Percentiles rank a stretch among this genome's conserved stretches.
phyloP scores from a whole-genome alignment of 2,329 filamentous ascomycete genomes.

The Ascosphaera aggregata region DNA sequence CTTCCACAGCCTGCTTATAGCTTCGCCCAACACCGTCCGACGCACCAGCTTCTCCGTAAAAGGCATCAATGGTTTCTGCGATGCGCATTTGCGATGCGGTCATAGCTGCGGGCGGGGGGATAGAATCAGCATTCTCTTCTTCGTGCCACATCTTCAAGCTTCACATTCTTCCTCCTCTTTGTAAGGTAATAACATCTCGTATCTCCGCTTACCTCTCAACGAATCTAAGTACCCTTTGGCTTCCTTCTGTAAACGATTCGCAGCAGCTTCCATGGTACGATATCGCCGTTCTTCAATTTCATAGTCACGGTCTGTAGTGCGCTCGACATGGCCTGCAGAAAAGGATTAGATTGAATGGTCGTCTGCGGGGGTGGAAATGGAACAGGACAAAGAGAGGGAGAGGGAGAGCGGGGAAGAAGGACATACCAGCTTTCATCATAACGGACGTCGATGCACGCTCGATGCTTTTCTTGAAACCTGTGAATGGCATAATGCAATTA shows the following conservation, averaged over 20 bases:
- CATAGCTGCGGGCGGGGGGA: constrained; percentile 52
- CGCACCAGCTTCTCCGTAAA: constrained; percentile 90
- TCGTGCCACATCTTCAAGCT: not conserved
- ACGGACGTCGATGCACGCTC: constrained; percentile 98
- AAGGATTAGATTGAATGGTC: not conserved
- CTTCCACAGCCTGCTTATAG: constrained; percentile 96
- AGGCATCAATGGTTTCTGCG: constrained; percentile 96
- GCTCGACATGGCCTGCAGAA: constrained; percentile 65
- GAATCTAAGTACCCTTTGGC: constrained; percentile 96
- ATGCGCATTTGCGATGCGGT: constrained; percentile 98
- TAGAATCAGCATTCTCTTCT: constrained; percentile 1
- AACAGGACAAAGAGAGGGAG: not conserved
- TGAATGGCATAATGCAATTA: not conserved
- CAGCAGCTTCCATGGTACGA: constrained; percentile 89
- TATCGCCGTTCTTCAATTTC: constrained; percentile 96
- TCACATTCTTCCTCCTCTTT: no score
- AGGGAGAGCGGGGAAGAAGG: constrained; percentile 2
- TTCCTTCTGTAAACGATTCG: constrained; percentile 82
- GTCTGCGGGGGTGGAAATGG: not conserved
- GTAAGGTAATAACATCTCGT: no score
- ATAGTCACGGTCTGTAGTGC: constrained; percentile 95
- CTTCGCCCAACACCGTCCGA: constrained; percentile 86
- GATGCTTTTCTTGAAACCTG: constrained; percentile 88
- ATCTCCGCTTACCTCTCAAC: constrained; percentile 49
- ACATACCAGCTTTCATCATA: constrained; percentile 92